phyloP scores from a whole-genome alignment of 2,329 filamentous ascomycete genomes.

The Plenodomus tracheiphilus region DNA sequence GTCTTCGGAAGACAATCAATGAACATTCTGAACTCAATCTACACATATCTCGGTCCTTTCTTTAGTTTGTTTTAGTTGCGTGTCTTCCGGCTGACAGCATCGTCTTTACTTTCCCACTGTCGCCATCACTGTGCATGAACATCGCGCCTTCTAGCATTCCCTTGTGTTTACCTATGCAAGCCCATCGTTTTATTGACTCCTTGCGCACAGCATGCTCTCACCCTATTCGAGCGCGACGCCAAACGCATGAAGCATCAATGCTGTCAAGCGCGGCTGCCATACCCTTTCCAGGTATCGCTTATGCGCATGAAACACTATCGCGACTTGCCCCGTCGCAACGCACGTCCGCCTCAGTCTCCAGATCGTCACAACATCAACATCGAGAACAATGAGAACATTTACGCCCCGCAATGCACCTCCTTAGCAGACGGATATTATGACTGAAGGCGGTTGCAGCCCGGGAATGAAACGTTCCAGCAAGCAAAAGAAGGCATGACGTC shows the following conservation, averaged over 20 bases:
- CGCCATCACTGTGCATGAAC: constrained; percentile 16
- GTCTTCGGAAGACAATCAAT: constrained; percentile 27
- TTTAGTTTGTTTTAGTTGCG: neutral
- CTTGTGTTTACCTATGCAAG: constrained; percentile 34
- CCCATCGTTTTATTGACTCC: constrained; percentile 18
- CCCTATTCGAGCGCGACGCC: constrained; percentile 4
- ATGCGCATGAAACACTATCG: constrained; percentile 40
- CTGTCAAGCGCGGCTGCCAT: constrained; percentile 12
- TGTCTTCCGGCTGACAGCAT: constrained; percentile 25
- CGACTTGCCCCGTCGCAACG: constrained; percentile 33
- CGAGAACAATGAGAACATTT: neutral
- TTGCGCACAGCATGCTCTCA: constrained; percentile 6
- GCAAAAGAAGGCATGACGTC: constrained; percentile 34
- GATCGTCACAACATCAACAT: constrained; percentile 12
- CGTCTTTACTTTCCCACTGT: constrained; percentile 33
- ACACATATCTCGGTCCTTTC: neutral
- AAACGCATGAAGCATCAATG: constrained; percentile 35
- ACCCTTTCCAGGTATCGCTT: constrained; percentile 33
- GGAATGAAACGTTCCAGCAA: constrained; percentile 41
- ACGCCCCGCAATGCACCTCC: constrained; percentile 13
- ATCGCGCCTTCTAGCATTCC: constrained; percentile 18
- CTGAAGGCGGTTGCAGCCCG: constrained; percentile 36
- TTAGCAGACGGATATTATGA: constrained; percentile 25
- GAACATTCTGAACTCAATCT: constrained; percentile 33
- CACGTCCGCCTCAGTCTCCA: constrained; percentile 20